Percentiles rank a stretch among this genome's conserved stretches.
Conservation (phyloP, 345 rosid genomes). For the Eucalyptus sideroxylon region DNA sequence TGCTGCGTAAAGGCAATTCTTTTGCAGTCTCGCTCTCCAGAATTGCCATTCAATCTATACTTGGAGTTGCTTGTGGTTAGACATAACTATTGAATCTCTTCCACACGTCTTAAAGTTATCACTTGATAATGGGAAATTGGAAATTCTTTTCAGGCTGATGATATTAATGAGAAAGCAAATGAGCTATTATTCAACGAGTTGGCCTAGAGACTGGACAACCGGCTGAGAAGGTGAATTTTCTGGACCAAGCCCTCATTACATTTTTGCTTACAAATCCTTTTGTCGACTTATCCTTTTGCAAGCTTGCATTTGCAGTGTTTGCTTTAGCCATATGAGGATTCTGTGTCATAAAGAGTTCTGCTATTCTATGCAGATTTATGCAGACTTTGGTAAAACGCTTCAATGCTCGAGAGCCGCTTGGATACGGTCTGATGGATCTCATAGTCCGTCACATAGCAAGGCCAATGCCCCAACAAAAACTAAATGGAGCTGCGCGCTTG, state of each 20-base stretch:
- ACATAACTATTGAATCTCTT: conserved; percentile 11
- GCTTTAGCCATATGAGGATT: background rate
- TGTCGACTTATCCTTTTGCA: background rate
- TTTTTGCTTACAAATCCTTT: background rate
- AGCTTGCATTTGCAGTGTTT: background rate
- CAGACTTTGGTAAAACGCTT: conserved; percentile 62
- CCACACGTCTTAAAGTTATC: background rate
- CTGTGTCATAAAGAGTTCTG: background rate
- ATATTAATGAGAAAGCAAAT: conserved; percentile 60
- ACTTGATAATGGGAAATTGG: background rate
- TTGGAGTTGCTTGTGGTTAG: conserved; percentile 85
- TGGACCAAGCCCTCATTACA: background rate
- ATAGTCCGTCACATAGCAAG: conserved; percentile 51
- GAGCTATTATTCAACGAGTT: conserved; percentile 75
- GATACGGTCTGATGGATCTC: conserved; percentile 73
- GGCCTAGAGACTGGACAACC: conserved; percentile 79
- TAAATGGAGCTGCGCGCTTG: conserved; percentile 42
- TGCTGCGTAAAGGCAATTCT: conserved; percentile 40
- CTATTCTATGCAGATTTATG: conserved; percentile 30
- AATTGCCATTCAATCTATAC: conserved; percentile 57
- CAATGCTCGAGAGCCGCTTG: conserved; percentile 61
- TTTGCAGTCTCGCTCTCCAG: conserved; percentile 70
- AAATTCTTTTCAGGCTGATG: conserved; percentile 53
- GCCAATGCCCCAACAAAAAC: conserved; percentile 36
- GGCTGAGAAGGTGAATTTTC: conserved; percentile 49